Conservation (phyloP, 352 stramenopile genomes). For the Pythium insidiosum region DNA sequence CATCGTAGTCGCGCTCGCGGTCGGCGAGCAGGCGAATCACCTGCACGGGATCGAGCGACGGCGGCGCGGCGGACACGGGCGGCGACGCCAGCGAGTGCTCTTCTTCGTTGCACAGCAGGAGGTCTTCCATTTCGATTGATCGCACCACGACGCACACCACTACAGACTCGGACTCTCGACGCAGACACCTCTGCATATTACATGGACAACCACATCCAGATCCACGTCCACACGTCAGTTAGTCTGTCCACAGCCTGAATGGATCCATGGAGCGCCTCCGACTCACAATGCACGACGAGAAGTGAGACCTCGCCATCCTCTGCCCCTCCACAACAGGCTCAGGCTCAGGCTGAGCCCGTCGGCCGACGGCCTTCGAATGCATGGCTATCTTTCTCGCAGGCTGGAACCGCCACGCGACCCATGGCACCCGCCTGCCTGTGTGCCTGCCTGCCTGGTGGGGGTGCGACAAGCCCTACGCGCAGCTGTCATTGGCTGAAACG, state of each 20-base stretch:
- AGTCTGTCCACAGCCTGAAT: background rate
- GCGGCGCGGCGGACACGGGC: background rate
- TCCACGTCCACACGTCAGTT: too few relatives aligned
- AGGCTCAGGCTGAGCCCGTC: too few relatives aligned
- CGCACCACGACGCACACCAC: slow-evolving; percentile 1
- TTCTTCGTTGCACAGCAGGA: slow-evolving; percentile 25
- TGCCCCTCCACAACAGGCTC: background rate
- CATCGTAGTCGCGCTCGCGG: slow-evolving; percentile 16
- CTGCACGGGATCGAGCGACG: slow-evolving; percentile 8
- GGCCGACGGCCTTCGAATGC: slow-evolving; percentile 28
- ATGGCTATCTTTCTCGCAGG: slow-evolving; percentile 29
- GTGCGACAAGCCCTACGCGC: too few relatives aligned
- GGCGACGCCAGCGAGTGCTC: slow-evolving; percentile 13
- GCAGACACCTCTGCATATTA: too few relatives aligned
- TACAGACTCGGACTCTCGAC: too few relatives aligned
- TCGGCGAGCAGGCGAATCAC: slow-evolving; percentile 18
- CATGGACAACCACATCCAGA: too few relatives aligned
- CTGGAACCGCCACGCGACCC: slow-evolving; percentile 7
- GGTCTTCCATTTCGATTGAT: slow-evolving; percentile 14
- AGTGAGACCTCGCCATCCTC: slow-evolving; percentile 10
- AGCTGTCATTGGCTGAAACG: too few relatives aligned
- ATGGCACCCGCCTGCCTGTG: background rate
- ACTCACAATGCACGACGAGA: slow-evolving; percentile 25
- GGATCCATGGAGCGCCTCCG: background rate
- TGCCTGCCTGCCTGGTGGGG: too few relatives aligned